Base-by-base conservation (phyloP, 169 alveolate genomes). In the Eimeria maxima region DNA sequence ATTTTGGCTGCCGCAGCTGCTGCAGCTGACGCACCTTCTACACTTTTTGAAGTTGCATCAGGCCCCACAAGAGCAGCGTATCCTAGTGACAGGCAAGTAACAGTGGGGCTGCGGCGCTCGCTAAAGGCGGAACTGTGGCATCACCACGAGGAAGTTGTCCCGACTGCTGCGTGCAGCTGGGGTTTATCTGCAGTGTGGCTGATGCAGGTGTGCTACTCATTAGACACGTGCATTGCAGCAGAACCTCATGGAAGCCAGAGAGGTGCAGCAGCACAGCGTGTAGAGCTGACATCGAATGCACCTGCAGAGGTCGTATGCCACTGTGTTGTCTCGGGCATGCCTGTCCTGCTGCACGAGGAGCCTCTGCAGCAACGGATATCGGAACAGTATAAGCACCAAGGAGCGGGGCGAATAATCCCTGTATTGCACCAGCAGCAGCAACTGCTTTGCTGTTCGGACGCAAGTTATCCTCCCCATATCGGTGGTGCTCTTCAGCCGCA, bases 381-480 rank as follows among this genome's bases (percentile, higher is more conserved):
- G n/a, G 47, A 4, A n/a, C 69, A 78, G 47, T 44, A 47, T 42
- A 47, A 47, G 5, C 38, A 24, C 11, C 24, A 24, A 27, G 91
- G 53, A 73, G 53, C 10, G 22, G 44, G 57, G 7, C 55, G 91
- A 18, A 33, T 29, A 18, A 53, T 83, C 22, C 74, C 76, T 20
- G 91, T 83, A 33, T 27, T 83, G 1, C 91, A 83, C 42, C 91
- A 53, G 91, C 91, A 29, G 76, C 55, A 10, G 76, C 33, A 55
- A 76, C 76, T 83, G 76, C 91, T 83, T 27, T 83, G 91, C 73
- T 83, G 91, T 20, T 4, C 91, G 27, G 74, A 83, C 27, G 74
- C 76, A 27, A 83, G 27, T 16, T 60, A 53, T 14, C 74, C 91
- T 83, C 24, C 44, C 8, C 91, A 83, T 45, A 55, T 27, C 27